phyloP scores from a whole-genome alignment of 148 eudicot genomes.

The Rhododendron vialii region DNA sequence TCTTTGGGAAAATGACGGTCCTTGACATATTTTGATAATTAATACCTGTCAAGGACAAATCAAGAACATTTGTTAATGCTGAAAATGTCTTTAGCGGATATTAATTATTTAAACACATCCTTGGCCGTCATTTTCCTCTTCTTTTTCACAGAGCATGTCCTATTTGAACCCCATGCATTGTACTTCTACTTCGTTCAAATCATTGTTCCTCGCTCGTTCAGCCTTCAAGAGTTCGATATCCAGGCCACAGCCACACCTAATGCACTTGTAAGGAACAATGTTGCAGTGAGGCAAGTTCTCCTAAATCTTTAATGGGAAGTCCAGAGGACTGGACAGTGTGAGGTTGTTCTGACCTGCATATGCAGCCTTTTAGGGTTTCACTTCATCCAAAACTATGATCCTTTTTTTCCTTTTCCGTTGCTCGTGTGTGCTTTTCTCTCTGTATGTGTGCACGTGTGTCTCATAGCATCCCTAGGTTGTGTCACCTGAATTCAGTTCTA shows the following conservation, averaged over 20 bases:
- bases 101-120: no score
- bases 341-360: not conserved
- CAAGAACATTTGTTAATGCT: no score
- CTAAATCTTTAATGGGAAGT: not conserved
- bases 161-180: not conserved
- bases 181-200: not conserved
- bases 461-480: not conserved
- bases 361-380: not conserved
- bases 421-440: not conserved
- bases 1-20: no score
- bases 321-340: not conserved
- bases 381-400: not conserved
- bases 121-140: no score
- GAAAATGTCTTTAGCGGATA: no score
- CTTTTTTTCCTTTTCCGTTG: no score
- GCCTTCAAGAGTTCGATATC: not conserved
- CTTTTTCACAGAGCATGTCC: not conserved
- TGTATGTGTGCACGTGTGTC: not conserved
- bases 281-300: not conserved
- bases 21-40: no score
- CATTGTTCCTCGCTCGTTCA: not conserved
- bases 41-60: no score
- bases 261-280: not conserved
- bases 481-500: not conserved
- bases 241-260: not conserved